Base-by-base conservation (phyloP, 768 basidiomycete species). In the Russula lepida region DNA sequence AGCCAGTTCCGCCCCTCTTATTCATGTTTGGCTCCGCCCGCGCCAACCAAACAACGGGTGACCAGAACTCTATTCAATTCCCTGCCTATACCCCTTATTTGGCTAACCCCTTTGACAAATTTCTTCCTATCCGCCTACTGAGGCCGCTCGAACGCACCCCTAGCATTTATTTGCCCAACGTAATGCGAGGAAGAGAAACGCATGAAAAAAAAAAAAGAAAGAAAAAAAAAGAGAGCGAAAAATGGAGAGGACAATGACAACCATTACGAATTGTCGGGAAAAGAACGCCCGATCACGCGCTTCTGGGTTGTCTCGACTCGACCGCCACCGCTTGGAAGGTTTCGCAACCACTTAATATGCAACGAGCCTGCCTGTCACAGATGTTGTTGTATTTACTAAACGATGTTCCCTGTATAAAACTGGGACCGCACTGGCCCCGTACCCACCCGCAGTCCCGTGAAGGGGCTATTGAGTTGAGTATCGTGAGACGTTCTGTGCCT, bases 1-100 rank as follows among this genome's bases (percentile, higher is more conserved):
- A 60, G 61, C 58, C 63, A 63, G 65, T 67, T 68, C 69, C 66
- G 71, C 71, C 69, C 71, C 73, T 71, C 71, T 74, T 73, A 72
- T 71, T 68, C 70, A 64, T 71, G 70, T 69, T 69, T 69, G 67
- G 70, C 63, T 59, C 64, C 62, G 64, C 63, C 59, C 65, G 53
- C 48, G 64, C 60, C 35, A 68, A 67, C 71, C 73, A 73, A 74
- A 74, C 73, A 74, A 74, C 63, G 35, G 41, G 68, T 69, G 69
- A 71, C 69, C 69, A 65, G 68, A 64, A 68, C 70, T 70, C 65
- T 68, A 68, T 64, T 69, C 63, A n/a, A n/a, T n/a, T n/a, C 55
- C 4, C 56, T 41, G 60, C 71, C 49, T 41, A 35, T 51, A 32
- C 30, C 28, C 57, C 53, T 52, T 46, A 47, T 62, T 47, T 21